phyloP scores from a whole-genome alignment of 176 grass and related monocot species.

The Tuctoria greenei region DNA sequence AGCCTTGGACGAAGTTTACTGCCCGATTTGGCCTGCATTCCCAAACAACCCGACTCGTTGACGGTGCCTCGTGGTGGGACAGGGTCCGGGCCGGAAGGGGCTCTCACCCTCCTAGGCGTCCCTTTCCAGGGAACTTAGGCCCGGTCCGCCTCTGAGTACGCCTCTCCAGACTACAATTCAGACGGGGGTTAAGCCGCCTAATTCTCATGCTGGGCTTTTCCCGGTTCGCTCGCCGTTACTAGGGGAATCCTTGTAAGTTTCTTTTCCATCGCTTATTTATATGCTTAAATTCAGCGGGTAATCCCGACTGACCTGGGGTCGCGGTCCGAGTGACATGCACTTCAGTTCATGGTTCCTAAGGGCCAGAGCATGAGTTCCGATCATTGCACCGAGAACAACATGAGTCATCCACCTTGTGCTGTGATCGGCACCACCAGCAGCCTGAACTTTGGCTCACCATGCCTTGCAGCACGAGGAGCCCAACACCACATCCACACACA shows the following conservation, averaged over 20 bases:
- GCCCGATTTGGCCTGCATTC: constrained; percentile 54
- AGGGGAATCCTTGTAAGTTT: constrained; percentile 41
- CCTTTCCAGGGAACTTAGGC: constrained; percentile 39
- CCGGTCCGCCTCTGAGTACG: no score
- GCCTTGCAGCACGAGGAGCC: no score
- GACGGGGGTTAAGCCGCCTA: neutral
- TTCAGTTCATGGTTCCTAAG: no score
- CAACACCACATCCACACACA: no score
- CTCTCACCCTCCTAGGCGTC: constrained; percentile 54
- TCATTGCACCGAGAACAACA: no score
- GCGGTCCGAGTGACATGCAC: no score
- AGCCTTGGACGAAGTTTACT: constrained; percentile 62
- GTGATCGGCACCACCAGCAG: no score
- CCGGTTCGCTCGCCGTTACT: constrained; percentile 48
- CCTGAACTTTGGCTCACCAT: no score
- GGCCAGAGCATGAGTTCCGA: no score
- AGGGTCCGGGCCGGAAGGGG: constrained; percentile 56
- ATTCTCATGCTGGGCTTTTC: constrained; percentile 19
- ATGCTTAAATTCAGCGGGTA: constrained; percentile 1
- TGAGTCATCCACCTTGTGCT: no score
- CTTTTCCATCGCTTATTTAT: constrained; percentile 31
- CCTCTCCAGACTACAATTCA: neutral
- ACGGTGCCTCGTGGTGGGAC: constrained; percentile 52
- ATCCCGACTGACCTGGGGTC: neutral
- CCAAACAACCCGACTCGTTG: constrained; percentile 60